Conservation (phyloP, 345 rosid genomes). For the Excoecaria cochinchinensis region DNA sequence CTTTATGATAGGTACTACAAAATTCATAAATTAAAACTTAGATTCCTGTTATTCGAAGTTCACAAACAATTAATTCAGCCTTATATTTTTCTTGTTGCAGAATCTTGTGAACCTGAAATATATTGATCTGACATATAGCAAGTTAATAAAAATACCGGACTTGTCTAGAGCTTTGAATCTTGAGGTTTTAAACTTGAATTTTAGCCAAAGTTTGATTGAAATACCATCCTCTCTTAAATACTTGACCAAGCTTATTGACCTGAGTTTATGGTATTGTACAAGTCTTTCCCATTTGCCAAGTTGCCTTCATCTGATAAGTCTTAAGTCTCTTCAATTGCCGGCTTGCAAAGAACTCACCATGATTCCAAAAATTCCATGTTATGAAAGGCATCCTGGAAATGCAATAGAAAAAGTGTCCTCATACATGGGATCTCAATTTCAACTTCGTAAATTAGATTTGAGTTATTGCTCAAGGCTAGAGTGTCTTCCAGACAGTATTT, state of each 20-base stretch:
- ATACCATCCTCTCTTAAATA: neutral
- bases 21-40: neutral
- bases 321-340: neutral
- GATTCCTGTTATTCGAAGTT: neutral
- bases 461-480: rapidly evolving
- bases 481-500: conserved; percentile 8
- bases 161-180: neutral
- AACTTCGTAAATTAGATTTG: neutral
- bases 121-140: neutral
- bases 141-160: conserved; percentile 4
- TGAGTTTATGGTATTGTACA: neutral
- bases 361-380: neutral
- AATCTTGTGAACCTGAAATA: conserved; percentile 10
- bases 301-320: neutral
- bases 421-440: neutral
- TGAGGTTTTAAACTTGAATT: neutral
- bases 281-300: neutral
- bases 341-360: neutral
- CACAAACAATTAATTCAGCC: neutral
- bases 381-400: neutral
- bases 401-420: neutral
- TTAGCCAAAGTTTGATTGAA: neutral
- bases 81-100: neutral
- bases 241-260: neutral
- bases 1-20: too few relatives aligned